Evolutionary conservation across 306 rosid species (phyloP), one percentile per base, ranked within the genome.

Genomic region (Dicorynia guianensis): DNA sequence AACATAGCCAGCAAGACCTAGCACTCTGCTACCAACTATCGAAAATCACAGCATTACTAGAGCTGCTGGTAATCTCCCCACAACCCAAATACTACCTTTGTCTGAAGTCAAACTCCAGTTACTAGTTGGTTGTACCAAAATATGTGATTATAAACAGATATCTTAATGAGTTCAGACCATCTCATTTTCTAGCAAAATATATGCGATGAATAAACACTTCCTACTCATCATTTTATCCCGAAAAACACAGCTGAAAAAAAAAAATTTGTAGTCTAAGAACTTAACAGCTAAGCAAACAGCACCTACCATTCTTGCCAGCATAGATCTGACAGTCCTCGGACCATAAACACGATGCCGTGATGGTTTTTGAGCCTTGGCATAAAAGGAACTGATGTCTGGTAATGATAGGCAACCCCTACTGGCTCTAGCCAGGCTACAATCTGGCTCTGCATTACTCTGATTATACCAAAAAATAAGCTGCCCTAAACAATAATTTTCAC

Each of bases 381-480:
- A 92, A 85, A 96, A 96, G 81, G 98, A 96, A 67, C 89, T 78
- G n/a, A 91, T 65, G 64, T 96, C 97, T 0, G 99, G 99, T 60
- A 96, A 87, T 34, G 88, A 89, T 85, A 96, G 85, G 85, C 96
- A 96, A 61, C 99, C 99, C 86, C 93, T 79, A 74, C 93, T 81
- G 14, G 90, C 88, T 84, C 85, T 85, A 39, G 84, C 93, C 77
- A 96, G 84, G 83, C 72, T 87, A 78, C 75, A 83, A 68, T 90
- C 99, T 48, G 98, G 97, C 75, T 96, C 93, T 1, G 77, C 87
- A 78, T 82, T 89, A 77, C 95, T 84, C 88, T 92, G 98, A 83
- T 93, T 93, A 77, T 96, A 82, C 99, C 99, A 96, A 84, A 87
- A 96, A 82, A 96, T 89, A 62, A 96, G 91, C 91, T 96, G 99